phyloP scores from a whole-genome alignment of 352 stramenopile species.

The Pythium dissimile region DNA sequence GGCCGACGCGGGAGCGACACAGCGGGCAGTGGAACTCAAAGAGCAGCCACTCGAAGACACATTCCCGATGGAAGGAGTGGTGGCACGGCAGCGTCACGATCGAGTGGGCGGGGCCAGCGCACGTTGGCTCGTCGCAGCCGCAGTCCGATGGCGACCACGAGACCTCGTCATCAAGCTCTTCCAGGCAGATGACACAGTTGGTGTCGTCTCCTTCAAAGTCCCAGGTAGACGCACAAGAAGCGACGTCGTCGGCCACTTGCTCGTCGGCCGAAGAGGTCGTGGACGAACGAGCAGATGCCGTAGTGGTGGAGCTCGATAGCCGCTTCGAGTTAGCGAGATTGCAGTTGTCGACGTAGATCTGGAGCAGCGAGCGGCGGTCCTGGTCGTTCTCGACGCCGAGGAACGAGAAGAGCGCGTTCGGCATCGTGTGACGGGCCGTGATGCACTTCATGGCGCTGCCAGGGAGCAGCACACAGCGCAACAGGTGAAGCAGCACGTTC shows the following conservation, averaged over 20 bases:
- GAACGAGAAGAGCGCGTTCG: constrained; percentile 55
- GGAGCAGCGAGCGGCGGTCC: constrained; percentile 57
- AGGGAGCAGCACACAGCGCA: constrained; percentile 59
- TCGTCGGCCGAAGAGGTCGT: background rate
- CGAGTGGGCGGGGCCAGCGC: constrained; percentile 13
- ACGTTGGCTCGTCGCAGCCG: constrained; percentile 19
- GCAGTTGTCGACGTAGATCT: constrained; percentile 64
- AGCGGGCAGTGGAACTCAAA: constrained; percentile 72
- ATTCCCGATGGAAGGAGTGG: constrained; percentile 70
- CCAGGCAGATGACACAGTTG: constrained; percentile 50
- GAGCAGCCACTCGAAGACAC: constrained; percentile 71
- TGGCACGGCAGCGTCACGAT: constrained; percentile 49
- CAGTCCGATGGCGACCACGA: constrained; percentile 21
- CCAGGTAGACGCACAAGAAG: constrained; percentile 29
- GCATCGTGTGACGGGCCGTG: constrained; percentile 41
- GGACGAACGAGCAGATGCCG: constrained; percentile 17
- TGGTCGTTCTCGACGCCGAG: constrained; percentile 44
- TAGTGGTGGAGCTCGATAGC: constrained; percentile 24
- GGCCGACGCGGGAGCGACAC: constrained; percentile 51
- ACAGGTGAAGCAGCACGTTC: constrained; percentile 58
- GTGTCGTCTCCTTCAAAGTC: constrained; percentile 25
- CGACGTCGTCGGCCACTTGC: background rate
- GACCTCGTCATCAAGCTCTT: constrained; percentile 35
- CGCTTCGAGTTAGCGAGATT: constrained; percentile 31
- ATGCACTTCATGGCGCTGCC: constrained; percentile 71